Conservation (phyloP, 2,329 filamentous ascomycete genomes). For the Juglanconis oblonga region DNA sequence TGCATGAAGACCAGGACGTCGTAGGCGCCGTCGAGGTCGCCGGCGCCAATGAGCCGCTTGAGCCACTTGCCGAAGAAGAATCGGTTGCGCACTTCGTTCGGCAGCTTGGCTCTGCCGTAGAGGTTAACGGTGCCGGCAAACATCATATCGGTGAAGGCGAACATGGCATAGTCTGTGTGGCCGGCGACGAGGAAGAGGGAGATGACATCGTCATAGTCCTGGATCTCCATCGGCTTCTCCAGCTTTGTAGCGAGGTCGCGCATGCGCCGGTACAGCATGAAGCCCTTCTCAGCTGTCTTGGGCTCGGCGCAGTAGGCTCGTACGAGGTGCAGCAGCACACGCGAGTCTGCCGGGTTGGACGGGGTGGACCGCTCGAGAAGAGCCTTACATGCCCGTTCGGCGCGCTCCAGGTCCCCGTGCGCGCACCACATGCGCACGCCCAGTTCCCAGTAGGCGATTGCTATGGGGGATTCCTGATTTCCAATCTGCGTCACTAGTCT, state of each 20-base stretch:
- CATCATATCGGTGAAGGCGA: conserved; percentile 89
- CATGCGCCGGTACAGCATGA: conserved; percentile 64
- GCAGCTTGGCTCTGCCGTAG: conserved; percentile 39
- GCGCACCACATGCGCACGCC: conserved; percentile 64
- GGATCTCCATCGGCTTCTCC: conserved; percentile 53
- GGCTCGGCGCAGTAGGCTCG: conserved; percentile 58
- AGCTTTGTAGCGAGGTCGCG: conserved; percentile 40
- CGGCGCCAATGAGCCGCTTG: conserved; percentile 73
- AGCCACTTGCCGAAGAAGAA: conserved; percentile 90
- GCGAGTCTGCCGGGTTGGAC: conserved; percentile 44
- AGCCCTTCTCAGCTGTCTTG: conserved; percentile 55
- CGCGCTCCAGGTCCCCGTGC: conserved; percentile 55
- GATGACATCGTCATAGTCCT: conserved; percentile 74
- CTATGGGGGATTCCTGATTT: background rate
- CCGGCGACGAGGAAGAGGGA: conserved; percentile 67
- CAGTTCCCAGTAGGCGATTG: conserved; percentile 54
- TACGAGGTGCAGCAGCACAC: conserved; percentile 67
- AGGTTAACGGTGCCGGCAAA: conserved; percentile 54
- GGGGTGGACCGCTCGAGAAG: conserved; percentile 40
- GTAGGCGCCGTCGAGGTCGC: conserved; percentile 67
- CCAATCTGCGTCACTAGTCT: conserved; percentile 51
- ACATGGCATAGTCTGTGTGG: conserved; percentile 64
- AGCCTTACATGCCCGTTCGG: conserved; percentile 52
- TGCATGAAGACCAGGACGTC: conserved; percentile 76
- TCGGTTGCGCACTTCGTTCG: conserved; percentile 59